Base-by-base conservation (phyloP, 2,329 filamentous ascomycete species). In the Lachnellula arida region DNA sequence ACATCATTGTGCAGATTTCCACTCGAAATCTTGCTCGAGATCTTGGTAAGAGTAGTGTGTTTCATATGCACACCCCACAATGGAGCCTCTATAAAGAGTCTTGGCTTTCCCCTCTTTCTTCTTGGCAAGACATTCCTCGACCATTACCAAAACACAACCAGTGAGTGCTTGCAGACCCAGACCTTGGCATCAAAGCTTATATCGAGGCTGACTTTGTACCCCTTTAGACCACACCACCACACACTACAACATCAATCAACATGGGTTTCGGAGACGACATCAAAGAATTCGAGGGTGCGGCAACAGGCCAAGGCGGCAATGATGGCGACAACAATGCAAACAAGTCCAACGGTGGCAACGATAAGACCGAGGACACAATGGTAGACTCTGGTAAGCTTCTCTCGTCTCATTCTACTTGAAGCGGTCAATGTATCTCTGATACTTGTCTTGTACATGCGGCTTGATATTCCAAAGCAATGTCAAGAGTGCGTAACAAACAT, bases 301-400 rank as follows among this genome's bases (percentile, higher is more conserved):
- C 67, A 22, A 64, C 63, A n/a, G 63, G 61, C 55, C 63, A 65
- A 43, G 69, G 70, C 58, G 69, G 71, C 58, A 70, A 66, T 49
- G 63, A 68, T 37, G 67, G 68, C 46, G 64, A 72, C 37, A 68
- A 73, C 60, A 67, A 62, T 17, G 56, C 61, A 34, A 62, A 61
- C 56, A 56, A 59, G 11, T 22, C 56, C 28, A 57, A 62, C 14
- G 60, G 63, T 25, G 46, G 59, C 2, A 68, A 65, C 14, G 65
- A 70, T 48, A 68, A 68, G 42, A 66, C 63, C 25, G 60, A 65
- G 42, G 70, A 73, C 49, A 72, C 67, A 34, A 47, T 69, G 47
- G 62, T 67, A 32, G 71, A 73, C 58, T 70, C 68, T 25, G 63
- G 69, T 72, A 59, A 22, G 65, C 22, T 43, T 6, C 40, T 35